phyloP scores from a whole-genome alignment of 2,329 filamentous ascomycete species.

The Paracoccidioides lutzii region DNA sequence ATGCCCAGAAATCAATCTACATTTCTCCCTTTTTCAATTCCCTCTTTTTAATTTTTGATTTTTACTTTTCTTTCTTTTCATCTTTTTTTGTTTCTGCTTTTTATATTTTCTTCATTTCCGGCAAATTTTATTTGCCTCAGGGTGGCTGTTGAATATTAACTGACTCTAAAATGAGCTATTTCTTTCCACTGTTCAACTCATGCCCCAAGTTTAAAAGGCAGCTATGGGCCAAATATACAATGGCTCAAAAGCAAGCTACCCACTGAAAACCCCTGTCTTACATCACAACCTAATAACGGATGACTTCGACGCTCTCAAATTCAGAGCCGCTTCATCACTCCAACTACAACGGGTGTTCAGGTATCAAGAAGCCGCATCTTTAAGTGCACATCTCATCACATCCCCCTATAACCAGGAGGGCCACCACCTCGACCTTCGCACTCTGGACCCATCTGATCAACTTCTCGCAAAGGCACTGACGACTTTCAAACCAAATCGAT shows the following conservation, averaged over 20 bases:
- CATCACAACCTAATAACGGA: slow-evolving; percentile 23
- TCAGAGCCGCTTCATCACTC: slow-evolving; percentile 22
- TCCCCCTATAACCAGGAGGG: slow-evolving; percentile 62
- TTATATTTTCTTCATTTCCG: neutral
- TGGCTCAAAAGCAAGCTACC: neutral
- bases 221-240: neutral
- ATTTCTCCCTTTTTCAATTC: too few species aligned
- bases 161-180: neutral
- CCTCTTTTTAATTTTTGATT: neutral
- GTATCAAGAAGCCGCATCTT: slow-evolving; percentile 8
- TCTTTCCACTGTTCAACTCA: neutral
- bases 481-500: slow-evolving; percentile 46
- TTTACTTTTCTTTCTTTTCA: neutral
- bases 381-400: slow-evolving; percentile 40
- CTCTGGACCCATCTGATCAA: slow-evolving; percentile 51
- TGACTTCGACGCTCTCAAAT: slow-evolving; percentile 23
- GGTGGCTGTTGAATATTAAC: neutral
- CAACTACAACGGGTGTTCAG: slow-evolving; percentile 16
- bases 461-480: slow-evolving; percentile 62
- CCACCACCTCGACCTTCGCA: slow-evolving; percentile 61
- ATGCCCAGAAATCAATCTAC: neutral
- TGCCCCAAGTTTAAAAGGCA: neutral
- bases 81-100: neutral
- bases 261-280: slow-evolving; percentile 10
- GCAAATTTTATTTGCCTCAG: neutral